These are phyloP conservation scores for Beauveria scarabaeidicola DNA, from an alignment of 2,329 filamentous ascomycete species.

Conservation along the genomic window DNA sequence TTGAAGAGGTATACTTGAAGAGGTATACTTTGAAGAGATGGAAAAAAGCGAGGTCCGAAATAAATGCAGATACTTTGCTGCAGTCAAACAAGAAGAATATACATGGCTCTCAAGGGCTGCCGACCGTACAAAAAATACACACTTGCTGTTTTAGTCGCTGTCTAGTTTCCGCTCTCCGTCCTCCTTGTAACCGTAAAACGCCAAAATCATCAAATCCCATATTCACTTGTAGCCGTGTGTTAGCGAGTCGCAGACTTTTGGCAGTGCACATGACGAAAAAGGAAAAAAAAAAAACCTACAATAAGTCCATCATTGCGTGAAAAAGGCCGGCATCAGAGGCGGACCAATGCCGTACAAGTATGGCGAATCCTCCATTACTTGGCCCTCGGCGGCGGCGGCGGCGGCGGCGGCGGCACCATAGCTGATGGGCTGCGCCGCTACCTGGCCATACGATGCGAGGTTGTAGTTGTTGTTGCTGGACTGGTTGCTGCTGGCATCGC, in stretches of 20 bases:
- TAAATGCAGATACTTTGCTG: not conserved
- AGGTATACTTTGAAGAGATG: no score
- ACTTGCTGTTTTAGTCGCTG: not conserved
- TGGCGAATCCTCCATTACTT: conserved; percentile 22
- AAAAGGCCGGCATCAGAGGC: conserved; percentile 6
- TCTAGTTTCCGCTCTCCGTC: not conserved
- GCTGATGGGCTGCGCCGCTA: conserved; percentile 21
- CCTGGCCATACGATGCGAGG: conserved; percentile 16
- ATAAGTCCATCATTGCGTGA: not conserved
- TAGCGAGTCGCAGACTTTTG: not conserved
- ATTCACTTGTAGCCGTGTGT: not conserved
- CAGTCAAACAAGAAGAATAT: not conserved
- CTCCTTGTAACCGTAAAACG: not conserved
- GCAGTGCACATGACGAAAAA: not conserved
- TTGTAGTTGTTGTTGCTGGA: conserved; percentile 17
- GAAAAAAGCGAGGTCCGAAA: not conserved
- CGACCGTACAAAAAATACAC: not conserved
- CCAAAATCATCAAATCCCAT: not conserved
- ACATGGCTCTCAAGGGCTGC: not conserved
- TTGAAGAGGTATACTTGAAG: no score
- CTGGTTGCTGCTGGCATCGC: conserved; percentile 25
- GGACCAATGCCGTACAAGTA: conserved; percentile 21
- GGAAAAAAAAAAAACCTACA: not conserved
- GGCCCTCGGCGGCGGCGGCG: conserved; percentile 24
- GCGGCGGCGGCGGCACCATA: conserved; percentile 25